Conservation (phyloP, 257 asterid genomes). For the Solanum verrucosum region DNA sequence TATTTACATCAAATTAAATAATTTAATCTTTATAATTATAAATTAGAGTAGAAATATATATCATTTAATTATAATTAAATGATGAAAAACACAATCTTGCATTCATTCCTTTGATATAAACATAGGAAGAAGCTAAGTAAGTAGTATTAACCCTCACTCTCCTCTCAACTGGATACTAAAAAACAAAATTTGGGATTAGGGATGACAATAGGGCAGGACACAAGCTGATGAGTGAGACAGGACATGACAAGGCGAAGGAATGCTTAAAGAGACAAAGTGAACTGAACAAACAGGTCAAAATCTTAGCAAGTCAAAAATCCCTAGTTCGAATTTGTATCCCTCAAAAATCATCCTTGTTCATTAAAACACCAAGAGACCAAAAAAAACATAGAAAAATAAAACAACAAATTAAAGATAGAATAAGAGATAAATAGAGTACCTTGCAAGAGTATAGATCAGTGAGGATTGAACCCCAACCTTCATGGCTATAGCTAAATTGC, state of each 20-base stretch:
- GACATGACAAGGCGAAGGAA: not conserved
- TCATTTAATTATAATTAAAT: not conserved
- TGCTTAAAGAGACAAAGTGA: not conserved
- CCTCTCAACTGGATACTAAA: not conserved
- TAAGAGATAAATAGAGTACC: conserved; percentile 7
- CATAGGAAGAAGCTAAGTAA: not conserved
- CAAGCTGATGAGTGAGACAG: too few relatives aligned
- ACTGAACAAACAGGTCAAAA: too few relatives aligned
- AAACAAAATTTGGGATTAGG: not conserved
- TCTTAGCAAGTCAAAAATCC: not conserved
- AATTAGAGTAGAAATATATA: not conserved
- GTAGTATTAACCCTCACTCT: not conserved
- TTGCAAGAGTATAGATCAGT: conserved; percentile 64
- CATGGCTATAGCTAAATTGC: conserved; percentile 42
- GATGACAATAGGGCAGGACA: too few relatives aligned
- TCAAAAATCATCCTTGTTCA: not conserved
- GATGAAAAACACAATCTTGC: not conserved
- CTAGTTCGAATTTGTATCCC: not conserved
- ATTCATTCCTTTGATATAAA: not conserved
- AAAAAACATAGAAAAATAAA: not conserved
- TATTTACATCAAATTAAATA: not conserved
- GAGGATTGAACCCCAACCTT: conserved; percentile 72
- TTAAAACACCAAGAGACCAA: not conserved
- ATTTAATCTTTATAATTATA: not conserved
- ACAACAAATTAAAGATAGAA: not conserved